A percentile compares a stretch with the other conserved stretches of the same genome.
phyloP scores from a whole-genome alignment of 139 green algal genomes.

The Chloropicon primus region DNA sequence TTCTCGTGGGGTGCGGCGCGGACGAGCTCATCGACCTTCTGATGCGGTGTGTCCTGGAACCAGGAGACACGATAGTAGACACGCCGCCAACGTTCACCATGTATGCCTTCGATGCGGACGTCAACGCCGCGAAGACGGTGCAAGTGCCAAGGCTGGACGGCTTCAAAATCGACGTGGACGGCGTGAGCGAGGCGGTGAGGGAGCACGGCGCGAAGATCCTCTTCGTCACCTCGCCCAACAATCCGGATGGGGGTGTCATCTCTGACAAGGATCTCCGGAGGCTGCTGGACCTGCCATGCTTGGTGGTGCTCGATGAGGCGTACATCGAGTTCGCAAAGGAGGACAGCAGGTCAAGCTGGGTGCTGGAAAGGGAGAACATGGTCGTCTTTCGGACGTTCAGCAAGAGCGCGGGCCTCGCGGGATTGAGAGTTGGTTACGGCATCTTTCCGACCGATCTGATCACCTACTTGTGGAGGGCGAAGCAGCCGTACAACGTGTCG shows the following conservation, averaged over 20 bases:
- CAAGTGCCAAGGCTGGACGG: slow-evolving; percentile 64
- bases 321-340: slow-evolving; percentile 92
- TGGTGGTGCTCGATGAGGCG: slow-evolving; percentile 97
- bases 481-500: slow-evolving; percentile 98
- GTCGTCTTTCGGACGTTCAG: slow-evolving; percentile 95
- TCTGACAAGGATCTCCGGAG: slow-evolving; percentile 55
- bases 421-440: slow-evolving; percentile 44
- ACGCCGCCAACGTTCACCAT: slow-evolving; percentile 94
- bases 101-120: slow-evolving; percentile 93
- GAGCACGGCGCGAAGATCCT: slow-evolving; percentile 84
- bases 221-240: slow-evolving; percentile 98
- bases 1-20: slow-evolving; percentile 90
- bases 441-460: slow-evolving; percentile 39
- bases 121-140: slow-evolving; percentile 73
- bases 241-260: slow-evolving; percentile 89
- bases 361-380: slow-evolving; percentile 68
- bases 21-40: slow-evolving; percentile 92
- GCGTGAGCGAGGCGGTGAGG: slow-evolving; percentile 52
- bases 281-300: slow-evolving; percentile 65
- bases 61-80: slow-evolving; percentile 84
- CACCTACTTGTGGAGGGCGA: slow-evolving; percentile 88
- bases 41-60: slow-evolving; percentile 84
- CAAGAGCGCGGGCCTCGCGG: slow-evolving; percentile 71
- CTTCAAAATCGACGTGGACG: slow-evolving; percentile 80
- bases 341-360: slow-evolving; percentile 38